Evolutionary conservation across 2,329 filamentous ascomycete genomes (phyloP).

Genomic region (Chlorencoelia australis): DNA sequence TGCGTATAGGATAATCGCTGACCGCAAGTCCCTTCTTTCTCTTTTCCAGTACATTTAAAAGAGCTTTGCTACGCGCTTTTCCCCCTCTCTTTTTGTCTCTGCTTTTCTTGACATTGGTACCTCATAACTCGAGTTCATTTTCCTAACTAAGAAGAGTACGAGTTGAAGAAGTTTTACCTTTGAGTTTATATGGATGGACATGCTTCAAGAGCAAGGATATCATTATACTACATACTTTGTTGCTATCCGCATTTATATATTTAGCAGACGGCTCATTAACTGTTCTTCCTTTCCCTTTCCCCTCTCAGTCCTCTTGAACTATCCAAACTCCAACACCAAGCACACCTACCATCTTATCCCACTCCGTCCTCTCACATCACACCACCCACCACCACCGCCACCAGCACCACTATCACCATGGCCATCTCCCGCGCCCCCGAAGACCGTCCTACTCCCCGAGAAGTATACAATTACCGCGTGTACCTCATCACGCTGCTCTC

Average conservation of each 20-base stretch:
- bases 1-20: not conserved
- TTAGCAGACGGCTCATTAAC: not conserved
- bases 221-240: not conserved
- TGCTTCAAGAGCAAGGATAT: no score
- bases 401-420: conserved; percentile 7
- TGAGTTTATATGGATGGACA: no score
- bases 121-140: not conserved
- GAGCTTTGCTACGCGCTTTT: not conserved
- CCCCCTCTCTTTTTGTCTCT: not conserved
- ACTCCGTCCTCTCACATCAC: not conserved
- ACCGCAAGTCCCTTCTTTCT: not conserved
- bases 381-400: not conserved
- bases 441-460: conserved; percentile 20
- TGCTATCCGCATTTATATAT: conserved; percentile 1
- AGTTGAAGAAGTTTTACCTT: no score
- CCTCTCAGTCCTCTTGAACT: not conserved
- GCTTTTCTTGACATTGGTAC: not conserved
- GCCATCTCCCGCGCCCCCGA: conserved; percentile 16
- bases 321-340: no score
- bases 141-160: no score
- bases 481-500: conserved; percentile 16
- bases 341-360: not conserved
- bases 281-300: not conserved
- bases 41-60: not conserved
- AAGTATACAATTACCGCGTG: conserved; percentile 19